Conservation (phyloP, 2,329 filamentous ascomycete species). For the Neofusicoccum sp. region DNA sequence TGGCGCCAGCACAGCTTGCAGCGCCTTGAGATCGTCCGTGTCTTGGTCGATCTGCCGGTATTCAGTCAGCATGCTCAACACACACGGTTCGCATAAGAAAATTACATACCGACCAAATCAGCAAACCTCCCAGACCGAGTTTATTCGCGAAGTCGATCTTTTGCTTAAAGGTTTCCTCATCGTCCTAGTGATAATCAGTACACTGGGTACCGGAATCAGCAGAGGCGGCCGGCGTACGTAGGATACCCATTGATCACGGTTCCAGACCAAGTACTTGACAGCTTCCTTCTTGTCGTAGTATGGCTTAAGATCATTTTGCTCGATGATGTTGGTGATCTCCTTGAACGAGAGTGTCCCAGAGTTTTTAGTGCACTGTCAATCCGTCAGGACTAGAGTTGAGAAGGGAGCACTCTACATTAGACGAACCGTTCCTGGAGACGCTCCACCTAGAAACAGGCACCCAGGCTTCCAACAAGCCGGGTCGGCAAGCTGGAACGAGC, state of each 20-base stretch:
- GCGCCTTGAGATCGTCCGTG: not conserved
- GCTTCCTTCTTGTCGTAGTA: constrained; percentile 30
- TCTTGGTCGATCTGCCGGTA: not conserved
- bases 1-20: not conserved
- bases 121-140: constrained; percentile 31
- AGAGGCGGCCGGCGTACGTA: constrained; percentile 25
- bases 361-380: constrained; percentile 26
- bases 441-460: constrained; percentile 23
- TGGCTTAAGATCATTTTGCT: constrained; percentile 25
- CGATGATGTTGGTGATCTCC: constrained; percentile 36
- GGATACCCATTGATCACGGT: constrained; percentile 41
- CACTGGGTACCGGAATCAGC: not conserved
- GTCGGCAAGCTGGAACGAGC: constrained; percentile 29
- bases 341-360: constrained; percentile 33
- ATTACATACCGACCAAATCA: not conserved
- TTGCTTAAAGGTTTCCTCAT: constrained; percentile 34
- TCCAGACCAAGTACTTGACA: constrained; percentile 35
- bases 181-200: constrained; percentile 23
- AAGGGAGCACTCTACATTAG: not conserved
- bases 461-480: constrained; percentile 24
- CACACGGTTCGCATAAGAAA: not conserved
- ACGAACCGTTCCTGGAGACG: constrained; percentile 24
- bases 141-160: constrained; percentile 36
- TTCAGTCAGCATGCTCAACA: not conserved
- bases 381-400: not conserved